Base-by-base conservation (phyloP, 1,139 yeast species). In the Lodderomyces jiufengensis region DNA sequence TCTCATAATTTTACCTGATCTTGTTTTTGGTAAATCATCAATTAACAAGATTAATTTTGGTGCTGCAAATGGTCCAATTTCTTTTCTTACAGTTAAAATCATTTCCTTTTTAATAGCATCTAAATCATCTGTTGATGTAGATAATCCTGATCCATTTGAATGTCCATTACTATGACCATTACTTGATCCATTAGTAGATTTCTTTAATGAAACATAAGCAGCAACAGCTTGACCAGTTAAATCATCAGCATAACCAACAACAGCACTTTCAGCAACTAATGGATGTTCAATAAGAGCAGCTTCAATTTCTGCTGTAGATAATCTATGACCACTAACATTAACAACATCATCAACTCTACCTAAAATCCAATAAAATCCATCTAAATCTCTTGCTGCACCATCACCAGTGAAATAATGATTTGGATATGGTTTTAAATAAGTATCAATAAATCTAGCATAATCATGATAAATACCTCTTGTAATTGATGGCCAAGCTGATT, bases 331-430 rank as follows among this genome's bases (percentile, higher is more conserved):
- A 29, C 86, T 79, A 25, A 83, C 90, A 52, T 83, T 83, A 36
- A 83, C 90, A 37, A 83, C 92, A 57, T 83, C 92, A 54, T 83
- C 92, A 39, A 82, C 90, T 61, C 92, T 73, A 47, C 92, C 92
- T 55, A 80, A 66, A 47, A 83, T 82, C 90, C 90, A 83, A 63
- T 67, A 80, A 63, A 76, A 82, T 2, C 90, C 90, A 53, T 83
- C 88, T 39, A 65, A 62, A 55, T 83, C 92, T 53, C 88, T 74
- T 10, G 87, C 88, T 27, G 87, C 88, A 61, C 90, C 90, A 57
- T 83, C 92, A 47, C 92, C 92, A 2, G 86, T 76, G 62, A 83
- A 83, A 59, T 81, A 83, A 53, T 77, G 73, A 38, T 80, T 78
- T 30, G 78, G 75, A 54, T 81, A 83, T 29, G 87, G 85, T 41